phyloP scores from a whole-genome alignment of 345 rosid species.

The Rhizophora mangle region DNA sequence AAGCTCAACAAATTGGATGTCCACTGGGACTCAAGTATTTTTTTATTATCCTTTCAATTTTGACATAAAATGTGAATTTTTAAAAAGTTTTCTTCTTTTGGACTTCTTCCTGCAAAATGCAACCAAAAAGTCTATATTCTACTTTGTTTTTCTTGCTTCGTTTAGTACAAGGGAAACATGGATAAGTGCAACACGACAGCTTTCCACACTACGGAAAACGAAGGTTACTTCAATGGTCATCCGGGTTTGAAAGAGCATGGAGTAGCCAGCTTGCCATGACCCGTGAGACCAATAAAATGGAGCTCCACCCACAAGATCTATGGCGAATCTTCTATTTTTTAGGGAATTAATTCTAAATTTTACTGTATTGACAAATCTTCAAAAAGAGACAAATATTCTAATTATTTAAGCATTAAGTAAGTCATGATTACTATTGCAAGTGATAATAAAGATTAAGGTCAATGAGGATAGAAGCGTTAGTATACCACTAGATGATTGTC shows the following conservation, averaged over 20 bases:
- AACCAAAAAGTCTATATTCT: not conserved
- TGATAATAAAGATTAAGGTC: not conserved
- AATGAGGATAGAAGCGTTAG: not conserved
- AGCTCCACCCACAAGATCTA: too few species aligned
- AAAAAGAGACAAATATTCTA: not conserved
- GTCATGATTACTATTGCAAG: not conserved
- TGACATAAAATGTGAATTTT: not conserved
- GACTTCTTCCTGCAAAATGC: slow-evolving; percentile 1
- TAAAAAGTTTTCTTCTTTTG: not conserved
- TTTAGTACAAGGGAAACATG: not conserved
- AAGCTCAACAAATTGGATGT: too few species aligned
- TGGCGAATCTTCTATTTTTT: not conserved
- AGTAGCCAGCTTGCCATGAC: not conserved
- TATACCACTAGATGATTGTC: not conserved
- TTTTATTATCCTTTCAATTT: not conserved
- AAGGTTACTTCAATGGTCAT: not conserved
- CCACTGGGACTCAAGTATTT: too few species aligned
- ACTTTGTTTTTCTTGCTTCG: not conserved
- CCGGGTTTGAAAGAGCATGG: not conserved
- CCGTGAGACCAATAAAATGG: not conserved
- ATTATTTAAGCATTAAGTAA: not conserved
- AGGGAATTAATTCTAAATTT: not conserved
- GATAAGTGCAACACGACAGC: slow-evolving; percentile 1
- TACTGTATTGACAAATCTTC: too few species aligned
- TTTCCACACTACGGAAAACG: not conserved